Percentiles rank a stretch among this genome's conserved stretches.
Conservation (phyloP, 2,329 filamentous ascomycete species). For the Diplodia intermedia region DNA sequence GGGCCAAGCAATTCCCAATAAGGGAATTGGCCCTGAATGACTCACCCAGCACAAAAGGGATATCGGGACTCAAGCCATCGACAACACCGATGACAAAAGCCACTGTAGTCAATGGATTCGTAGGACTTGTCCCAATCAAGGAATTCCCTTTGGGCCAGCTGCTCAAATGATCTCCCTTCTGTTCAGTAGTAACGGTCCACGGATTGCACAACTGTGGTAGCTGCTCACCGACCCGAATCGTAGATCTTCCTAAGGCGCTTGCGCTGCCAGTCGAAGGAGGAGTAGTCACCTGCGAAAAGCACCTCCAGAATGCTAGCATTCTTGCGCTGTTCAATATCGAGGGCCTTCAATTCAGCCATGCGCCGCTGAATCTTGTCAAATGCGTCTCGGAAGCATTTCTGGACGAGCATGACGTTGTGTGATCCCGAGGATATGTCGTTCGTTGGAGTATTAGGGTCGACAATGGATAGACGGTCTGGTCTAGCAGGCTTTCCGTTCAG, state of each 20-base stretch:
- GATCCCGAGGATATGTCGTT: constrained; percentile 95
- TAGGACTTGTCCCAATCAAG: not conserved
- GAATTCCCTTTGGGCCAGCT: not conserved
- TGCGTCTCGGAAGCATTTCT: constrained; percentile 69
- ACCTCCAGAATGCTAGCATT: constrained; percentile 70
- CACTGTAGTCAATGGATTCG: not conserved
- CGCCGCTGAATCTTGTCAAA: constrained; percentile 53
- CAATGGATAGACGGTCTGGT: constrained; percentile 75
- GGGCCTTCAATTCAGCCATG: constrained; percentile 60
- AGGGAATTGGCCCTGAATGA: not conserved
- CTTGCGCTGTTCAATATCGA: constrained; percentile 40
- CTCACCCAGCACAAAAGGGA: not conserved
- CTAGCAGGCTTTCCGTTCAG: constrained; percentile 44
- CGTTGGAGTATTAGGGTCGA: constrained; percentile 82
- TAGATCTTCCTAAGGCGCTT: constrained; percentile 47
- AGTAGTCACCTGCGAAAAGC: constrained; percentile 80
- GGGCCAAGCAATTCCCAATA: not conserved
- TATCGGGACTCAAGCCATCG: not conserved
- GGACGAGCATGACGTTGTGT: constrained; percentile 70
- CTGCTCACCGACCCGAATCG: constrained; percentile 12
- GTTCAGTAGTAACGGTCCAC: not conserved
- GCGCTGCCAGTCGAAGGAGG: constrained; percentile 73
- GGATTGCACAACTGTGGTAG: not conserved
- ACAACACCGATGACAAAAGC: not conserved
- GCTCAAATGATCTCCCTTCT: not conserved